A percentile compares a stretch with the other conserved stretches of the same genome.
Evolutionary conservation across 2,329 filamentous ascomycete genomes (phyloP).

Genomic region (Colletotrichum caudatum): DNA sequence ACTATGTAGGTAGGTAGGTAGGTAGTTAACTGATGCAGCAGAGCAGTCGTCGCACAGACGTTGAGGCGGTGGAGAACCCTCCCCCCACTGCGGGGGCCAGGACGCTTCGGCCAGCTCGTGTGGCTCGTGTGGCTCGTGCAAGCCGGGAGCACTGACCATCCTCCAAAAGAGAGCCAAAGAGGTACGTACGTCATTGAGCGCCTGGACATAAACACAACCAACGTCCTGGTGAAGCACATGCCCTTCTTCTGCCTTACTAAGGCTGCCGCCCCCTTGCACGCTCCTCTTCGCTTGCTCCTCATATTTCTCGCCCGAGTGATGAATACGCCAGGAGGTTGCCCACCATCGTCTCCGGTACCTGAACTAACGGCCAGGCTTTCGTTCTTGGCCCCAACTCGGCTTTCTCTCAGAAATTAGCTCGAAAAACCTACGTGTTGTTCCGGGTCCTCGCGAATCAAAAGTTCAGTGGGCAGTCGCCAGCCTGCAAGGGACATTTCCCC

Average conservation of each 20-base stretch:
- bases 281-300: background rate
- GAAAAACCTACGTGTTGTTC: background rate
- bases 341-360: conserved; percentile 11
- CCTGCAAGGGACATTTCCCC: background rate
- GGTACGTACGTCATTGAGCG: conserved; percentile 8
- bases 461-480: background rate
- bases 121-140: conserved; percentile 12
- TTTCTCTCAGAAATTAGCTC: background rate
- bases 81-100: background rate
- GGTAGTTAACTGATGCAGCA: background rate
- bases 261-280: background rate
- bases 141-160: background rate
- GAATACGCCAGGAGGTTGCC: background rate
- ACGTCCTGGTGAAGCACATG: conserved; percentile 7
- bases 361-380: conserved; percentile 4
- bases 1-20: too few relatives aligned
- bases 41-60: background rate
- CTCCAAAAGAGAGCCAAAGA: background rate
- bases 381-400: background rate
- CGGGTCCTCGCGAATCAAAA: background rate
- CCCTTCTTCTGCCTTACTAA: background rate
- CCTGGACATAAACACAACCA: background rate
- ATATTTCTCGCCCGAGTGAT: background rate
- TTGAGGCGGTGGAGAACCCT: background rate
- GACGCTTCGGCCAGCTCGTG: background rate